These are phyloP conservation scores for Clitopilus passeckerianus DNA, from an alignment of 768 basidiomycete genomes.

Conservation along the genomic window DNA sequence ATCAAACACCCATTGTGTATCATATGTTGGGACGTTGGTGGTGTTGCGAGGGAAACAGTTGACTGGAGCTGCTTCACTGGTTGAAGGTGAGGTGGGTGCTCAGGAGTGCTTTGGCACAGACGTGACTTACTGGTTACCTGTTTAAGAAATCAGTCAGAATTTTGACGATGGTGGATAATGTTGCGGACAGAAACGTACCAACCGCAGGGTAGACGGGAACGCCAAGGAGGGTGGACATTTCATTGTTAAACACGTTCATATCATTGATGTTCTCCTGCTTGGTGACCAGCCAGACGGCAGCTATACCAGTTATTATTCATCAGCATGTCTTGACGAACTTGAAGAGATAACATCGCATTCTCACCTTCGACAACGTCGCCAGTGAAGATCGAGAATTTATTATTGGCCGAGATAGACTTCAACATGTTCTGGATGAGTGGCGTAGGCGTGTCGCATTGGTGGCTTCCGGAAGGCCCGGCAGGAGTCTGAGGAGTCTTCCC, in stretches of 20 bases:
- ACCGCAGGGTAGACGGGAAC: slow-evolving; percentile 44
- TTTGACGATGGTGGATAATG: too few species aligned
- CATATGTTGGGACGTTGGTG: slow-evolving; percentile 20
- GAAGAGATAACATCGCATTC: slow-evolving; percentile 2
- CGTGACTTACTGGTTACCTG: slow-evolving; percentile 46
- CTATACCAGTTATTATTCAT: slow-evolving; percentile 17
- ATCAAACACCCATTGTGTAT: slow-evolving; percentile 54
- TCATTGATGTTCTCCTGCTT: slow-evolving; percentile 40
- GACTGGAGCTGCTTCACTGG: slow-evolving; percentile 52
- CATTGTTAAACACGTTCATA: slow-evolving; percentile 38
- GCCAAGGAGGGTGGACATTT: slow-evolving; percentile 34
- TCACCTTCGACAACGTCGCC: slow-evolving; percentile 61
- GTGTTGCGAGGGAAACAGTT: slow-evolving; percentile 55
- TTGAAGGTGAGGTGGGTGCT: neutral
- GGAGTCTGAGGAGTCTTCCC: slow-evolving; percentile 28
- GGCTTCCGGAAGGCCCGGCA: slow-evolving; percentile 45
- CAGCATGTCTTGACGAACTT: neutral
- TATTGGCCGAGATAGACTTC: slow-evolving; percentile 30
- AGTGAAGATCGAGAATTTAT: slow-evolving; percentile 54
- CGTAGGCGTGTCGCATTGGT: slow-evolving; percentile 49
- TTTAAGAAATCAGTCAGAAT: neutral
- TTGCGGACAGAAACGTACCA: slow-evolving; percentile 22
- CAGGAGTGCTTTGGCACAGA: neutral
- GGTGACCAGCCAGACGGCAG: slow-evolving; percentile 45
- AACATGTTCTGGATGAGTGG: slow-evolving; percentile 47